These are phyloP conservation scores for Nothophytophthora sp. DNA, from an alignment of 352 stramenopile species.

Conservation along the genomic window DNA sequence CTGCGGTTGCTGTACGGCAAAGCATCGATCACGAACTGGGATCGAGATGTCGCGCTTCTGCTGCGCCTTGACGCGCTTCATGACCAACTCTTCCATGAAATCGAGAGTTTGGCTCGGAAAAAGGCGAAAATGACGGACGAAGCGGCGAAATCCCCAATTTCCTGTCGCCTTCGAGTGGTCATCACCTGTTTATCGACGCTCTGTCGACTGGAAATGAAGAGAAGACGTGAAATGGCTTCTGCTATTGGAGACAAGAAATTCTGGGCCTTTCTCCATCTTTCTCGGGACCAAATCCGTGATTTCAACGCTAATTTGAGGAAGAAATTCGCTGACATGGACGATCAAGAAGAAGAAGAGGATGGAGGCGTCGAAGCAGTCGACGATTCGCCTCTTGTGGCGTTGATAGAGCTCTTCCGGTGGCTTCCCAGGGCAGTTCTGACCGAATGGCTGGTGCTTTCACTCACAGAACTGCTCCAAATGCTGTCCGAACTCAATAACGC, in stretches of 20 bases:
- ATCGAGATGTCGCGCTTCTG: conserved; percentile 47
- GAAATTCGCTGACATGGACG: background rate
- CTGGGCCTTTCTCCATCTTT: conserved; percentile 39
- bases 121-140: conserved; percentile 4
- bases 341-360: conserved; percentile 2
- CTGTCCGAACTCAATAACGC: conserved; percentile 23
- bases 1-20: conserved; percentile 40
- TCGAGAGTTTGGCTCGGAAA: conserved; percentile 16
- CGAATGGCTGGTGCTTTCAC: conserved; percentile 54
- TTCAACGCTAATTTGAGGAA: conserved; percentile 35
- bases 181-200: conserved; percentile 45
- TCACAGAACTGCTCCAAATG: conserved; percentile 49
- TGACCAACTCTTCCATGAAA: conserved; percentile 38
- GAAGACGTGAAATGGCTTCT: conserved; percentile 28
- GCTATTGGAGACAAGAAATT: conserved; percentile 56
- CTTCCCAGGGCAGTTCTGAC: conserved; percentile 44
- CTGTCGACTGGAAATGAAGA: conserved; percentile 53
- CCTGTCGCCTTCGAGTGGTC: conserved; percentile 29
- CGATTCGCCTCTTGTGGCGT: conserved; percentile 16
- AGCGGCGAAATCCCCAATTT: conserved; percentile 4
- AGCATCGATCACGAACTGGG: conserved; percentile 30
- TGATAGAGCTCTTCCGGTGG: conserved; percentile 36
- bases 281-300: conserved; percentile 41
- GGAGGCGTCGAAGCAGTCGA: background rate
- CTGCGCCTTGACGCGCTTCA: conserved; percentile 52